A percentile compares a stretch with the other conserved stretches of the same genome.
phyloP scores from a whole-genome alignment of 768 basidiomycete genomes.

The Crucibulum laeve region DNA sequence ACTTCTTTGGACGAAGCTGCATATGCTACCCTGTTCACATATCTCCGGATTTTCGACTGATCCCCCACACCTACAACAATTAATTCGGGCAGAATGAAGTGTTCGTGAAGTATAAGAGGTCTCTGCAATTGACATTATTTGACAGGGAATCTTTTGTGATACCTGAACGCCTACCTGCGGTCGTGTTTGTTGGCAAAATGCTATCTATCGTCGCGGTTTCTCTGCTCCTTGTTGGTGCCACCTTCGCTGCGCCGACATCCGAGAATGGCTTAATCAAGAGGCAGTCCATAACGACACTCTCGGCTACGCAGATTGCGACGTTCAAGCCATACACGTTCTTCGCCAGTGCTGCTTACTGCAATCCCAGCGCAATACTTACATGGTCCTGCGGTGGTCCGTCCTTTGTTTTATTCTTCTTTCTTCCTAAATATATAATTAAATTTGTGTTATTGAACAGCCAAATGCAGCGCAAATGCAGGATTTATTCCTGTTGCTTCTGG shows the following conservation, averaged over 20 bases:
- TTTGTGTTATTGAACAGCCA: constrained; percentile 20
- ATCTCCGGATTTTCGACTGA: too few relatives aligned
- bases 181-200: neutral
- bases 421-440: neutral
- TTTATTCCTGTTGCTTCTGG: constrained; percentile 48
- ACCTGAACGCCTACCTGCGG: too few relatives aligned
- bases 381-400: constrained; percentile 50
- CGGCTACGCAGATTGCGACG: constrained; percentile 31
- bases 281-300: constrained; percentile 34
- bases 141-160: too few relatives aligned
- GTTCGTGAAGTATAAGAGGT: too few relatives aligned
- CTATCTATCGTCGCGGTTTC: neutral
- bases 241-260: constrained; percentile 5
- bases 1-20: too few relatives aligned
- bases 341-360: constrained; percentile 49
- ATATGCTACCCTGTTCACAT: too few relatives aligned
- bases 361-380: constrained; percentile 31
- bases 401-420: neutral
- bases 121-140: too few relatives aligned
- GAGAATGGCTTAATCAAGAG: constrained; percentile 12
- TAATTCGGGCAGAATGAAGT: too few relatives aligned
- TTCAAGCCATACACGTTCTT: constrained; percentile 48
- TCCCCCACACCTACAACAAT: too few relatives aligned
- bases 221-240: neutral
- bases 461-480: constrained; percentile 40